Conservation (phyloP, 2,329 filamentous ascomycete species). For the Madurella mycetomatis region DNA sequence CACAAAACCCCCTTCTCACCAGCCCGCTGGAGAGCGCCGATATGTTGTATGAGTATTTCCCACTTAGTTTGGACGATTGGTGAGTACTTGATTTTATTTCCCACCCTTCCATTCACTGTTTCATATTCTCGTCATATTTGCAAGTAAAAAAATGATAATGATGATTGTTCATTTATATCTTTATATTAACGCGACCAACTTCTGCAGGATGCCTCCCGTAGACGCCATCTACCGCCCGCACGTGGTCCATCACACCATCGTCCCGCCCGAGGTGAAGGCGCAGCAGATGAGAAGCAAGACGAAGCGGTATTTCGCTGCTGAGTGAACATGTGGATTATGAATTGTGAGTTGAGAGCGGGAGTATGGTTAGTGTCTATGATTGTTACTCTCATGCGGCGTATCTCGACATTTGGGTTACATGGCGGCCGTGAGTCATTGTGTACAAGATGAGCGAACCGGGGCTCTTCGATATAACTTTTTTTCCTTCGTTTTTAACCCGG, state of each 20-base stretch:
- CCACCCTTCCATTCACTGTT: not conserved
- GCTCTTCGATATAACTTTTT: too few relatives aligned
- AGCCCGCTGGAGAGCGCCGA: conserved; percentile 74
- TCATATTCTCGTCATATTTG: too few relatives aligned
- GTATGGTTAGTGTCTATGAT: too few relatives aligned
- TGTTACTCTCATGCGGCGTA: too few relatives aligned
- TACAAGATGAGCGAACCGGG: too few relatives aligned
- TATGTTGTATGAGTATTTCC: conserved; percentile 91
- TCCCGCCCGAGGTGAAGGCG: conserved; percentile 66
- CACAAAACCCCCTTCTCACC: conserved; percentile 8
- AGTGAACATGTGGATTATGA: conserved; percentile 34
- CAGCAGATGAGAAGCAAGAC: conserved; percentile 61
- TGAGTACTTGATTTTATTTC: conserved; percentile 29
- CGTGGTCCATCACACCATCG: conserved; percentile 82
- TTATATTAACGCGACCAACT: conserved; percentile 5
- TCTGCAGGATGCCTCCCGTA: conserved; percentile 69
- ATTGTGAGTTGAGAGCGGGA: too few relatives aligned
- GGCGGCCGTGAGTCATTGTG: too few relatives aligned
- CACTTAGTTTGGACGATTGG: conserved; percentile 86
- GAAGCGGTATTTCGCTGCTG: conserved; percentile 69
- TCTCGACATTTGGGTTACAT: too few relatives aligned
- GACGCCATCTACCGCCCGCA: conserved; percentile 89
- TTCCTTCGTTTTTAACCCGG: too few relatives aligned
- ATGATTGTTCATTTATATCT: too few relatives aligned
- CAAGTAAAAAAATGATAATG: too few relatives aligned